A percentile compares a stretch with the other conserved stretches of the same genome.
Evolutionary conservation across 768 basidiomycete genomes (phyloP).

Genomic region (Trametes punicea): DNA sequence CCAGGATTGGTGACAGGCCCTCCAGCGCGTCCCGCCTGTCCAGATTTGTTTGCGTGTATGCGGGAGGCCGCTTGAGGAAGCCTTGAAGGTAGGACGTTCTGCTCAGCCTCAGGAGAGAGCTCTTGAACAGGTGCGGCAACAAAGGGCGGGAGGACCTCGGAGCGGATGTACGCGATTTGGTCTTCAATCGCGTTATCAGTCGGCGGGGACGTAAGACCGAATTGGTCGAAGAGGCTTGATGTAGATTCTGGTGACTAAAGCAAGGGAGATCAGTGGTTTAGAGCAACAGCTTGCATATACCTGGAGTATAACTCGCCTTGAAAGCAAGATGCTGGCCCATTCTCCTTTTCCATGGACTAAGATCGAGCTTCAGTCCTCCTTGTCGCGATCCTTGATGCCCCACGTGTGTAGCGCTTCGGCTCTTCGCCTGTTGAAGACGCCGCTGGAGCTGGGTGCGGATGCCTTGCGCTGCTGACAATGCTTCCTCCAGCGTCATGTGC

Average conservation of each 20-base stretch:
- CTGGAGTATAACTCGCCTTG: too few species aligned
- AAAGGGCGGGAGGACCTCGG: slow-evolving; percentile 12
- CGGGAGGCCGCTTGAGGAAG: slow-evolving; percentile 1
- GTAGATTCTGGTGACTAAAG: slow-evolving; percentile 1
- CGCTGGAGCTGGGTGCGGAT: slow-evolving; percentile 2
- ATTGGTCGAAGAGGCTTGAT: neutral
- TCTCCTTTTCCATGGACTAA: slow-evolving; percentile 15
- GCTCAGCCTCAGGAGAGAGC: slow-evolving; percentile 5
- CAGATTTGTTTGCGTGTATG: neutral
- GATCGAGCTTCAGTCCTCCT: slow-evolving; percentile 1
- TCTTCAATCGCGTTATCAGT: slow-evolving; percentile 14
- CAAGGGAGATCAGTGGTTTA: too few species aligned
- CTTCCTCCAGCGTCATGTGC: slow-evolving; percentile 8
- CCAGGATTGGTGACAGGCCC: too few species aligned
- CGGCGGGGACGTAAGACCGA: neutral
- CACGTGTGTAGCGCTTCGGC: neutral
- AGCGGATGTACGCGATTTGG: slow-evolving; percentile 18
- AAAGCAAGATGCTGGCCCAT: too few species aligned
- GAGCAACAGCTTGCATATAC: too few species aligned
- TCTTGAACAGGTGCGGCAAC: neutral
- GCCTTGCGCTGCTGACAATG: slow-evolving; percentile 1
- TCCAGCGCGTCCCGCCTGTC: neutral
- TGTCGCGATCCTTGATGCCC: neutral
- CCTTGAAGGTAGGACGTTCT: neutral
- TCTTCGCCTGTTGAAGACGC: neutral